Base-by-base conservation (phyloP, 1,284 basidiomycete genomes). In the Moesziomyces sp. region DNA sequence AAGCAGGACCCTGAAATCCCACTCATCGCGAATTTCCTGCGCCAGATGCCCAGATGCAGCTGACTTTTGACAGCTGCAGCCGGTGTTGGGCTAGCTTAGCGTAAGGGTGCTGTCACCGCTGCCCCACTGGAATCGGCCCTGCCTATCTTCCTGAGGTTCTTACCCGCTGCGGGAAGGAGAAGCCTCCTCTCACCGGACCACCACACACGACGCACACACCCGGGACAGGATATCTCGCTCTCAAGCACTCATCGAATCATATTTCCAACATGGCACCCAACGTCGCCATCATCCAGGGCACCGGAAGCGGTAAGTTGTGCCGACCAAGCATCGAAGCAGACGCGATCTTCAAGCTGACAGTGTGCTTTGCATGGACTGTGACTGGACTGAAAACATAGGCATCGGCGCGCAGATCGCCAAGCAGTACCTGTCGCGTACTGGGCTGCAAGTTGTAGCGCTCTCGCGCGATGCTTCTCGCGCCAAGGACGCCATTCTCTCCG, bases 381-480 rank as follows among this genome's bases (percentile, higher is more conserved):
- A 40, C 7, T 18, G 13, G 16, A 40, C 1, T 0, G 13, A 40
- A 3, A 14, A 5, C 4, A 18, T 53, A 60, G 77, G 77, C 49
- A 74, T 80, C 51, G 78, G 78, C 47, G 67, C 73, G 16, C 68
- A 77, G 26, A 54, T 80, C 19, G 69, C 77, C 23, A 62, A 74
- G 24, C 70, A 74, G 43, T 78, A 80, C 46, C 84, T 88, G 34
- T 57, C 75, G 4, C 71, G 83, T 23, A 86, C 87, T 10, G 68
- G 69, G 1, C 79, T 87, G 21, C 79, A 85, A 26, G 83, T 88
- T 45, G 85, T 87, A 56, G 86, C 85, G 16, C 86, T 87, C 3
- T 85, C 85, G 40, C 82, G 85, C 34, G 74, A 84, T 42, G 78
- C 83, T 0, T 62, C 64, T 23, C 68, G 81, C 5, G 75, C 84